Percentiles rank a stretch among this genome's conserved stretches.
Evolutionary conservation across 2,329 filamentous ascomycete species (phyloP).

Genomic region (Emmonsiellopsis sp.): DNA sequence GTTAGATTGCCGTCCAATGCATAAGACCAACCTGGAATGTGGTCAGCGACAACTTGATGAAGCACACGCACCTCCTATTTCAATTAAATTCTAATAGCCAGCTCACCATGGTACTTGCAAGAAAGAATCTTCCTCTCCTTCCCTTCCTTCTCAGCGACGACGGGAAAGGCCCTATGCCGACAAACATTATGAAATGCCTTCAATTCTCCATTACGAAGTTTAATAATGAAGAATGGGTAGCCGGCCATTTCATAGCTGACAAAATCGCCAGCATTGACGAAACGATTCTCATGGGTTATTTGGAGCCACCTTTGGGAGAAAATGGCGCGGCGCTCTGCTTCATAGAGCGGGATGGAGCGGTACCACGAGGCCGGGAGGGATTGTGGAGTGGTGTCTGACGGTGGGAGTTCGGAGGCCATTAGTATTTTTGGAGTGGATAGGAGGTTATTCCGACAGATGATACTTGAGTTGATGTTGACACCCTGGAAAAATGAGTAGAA

Average conservation of each 20-base stretch:
- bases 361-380: conserved; percentile 47
- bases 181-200: conserved; percentile 55
- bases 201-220: conserved; percentile 44
- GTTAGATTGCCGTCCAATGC: conserved; percentile 48
- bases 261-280: conserved; percentile 48
- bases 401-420: no score
- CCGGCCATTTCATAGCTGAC: conserved; percentile 48
- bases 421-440: no score
- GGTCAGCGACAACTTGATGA: background rate
- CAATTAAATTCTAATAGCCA: background rate
- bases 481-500: no score
- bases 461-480: no score
- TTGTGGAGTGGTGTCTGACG: background rate
- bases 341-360: conserved; percentile 45
- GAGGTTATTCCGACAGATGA: no score
- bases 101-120: conserved; percentile 47
- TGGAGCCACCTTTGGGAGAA: conserved; percentile 47
- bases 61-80: no score
- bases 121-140: conserved; percentile 42
- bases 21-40: conserved; percentile 43
- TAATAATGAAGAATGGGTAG: conserved; percentile 47
- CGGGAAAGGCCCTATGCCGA: conserved; percentile 50
- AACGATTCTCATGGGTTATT: conserved; percentile 34
- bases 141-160: conserved; percentile 43
- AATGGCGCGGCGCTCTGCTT: conserved; percentile 49